Conservation (phyloP, 2,329 filamentous ascomycete genomes). For the Alternaria metachromatica region DNA sequence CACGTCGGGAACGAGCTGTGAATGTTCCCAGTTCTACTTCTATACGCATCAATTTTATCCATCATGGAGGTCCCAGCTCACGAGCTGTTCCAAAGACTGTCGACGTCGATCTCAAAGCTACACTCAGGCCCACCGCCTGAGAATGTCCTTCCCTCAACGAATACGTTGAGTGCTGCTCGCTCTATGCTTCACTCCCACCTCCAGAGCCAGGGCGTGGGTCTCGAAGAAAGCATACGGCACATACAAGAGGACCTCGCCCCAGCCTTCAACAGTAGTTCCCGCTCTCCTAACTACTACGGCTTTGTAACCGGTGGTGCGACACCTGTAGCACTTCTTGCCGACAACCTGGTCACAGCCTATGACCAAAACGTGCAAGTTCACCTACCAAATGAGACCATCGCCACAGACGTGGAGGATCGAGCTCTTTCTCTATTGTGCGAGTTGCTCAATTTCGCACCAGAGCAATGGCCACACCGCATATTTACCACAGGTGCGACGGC, state of each 20-base stretch:
- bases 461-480: constrained; percentile 72
- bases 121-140: constrained; percentile 24
- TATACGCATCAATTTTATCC: background rate
- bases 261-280: constrained; percentile 70
- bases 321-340: constrained; percentile 79
- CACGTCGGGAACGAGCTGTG: background rate
- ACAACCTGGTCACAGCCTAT: constrained; percentile 79
- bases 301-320: constrained; percentile 86
- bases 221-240: constrained; percentile 52
- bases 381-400: constrained; percentile 74
- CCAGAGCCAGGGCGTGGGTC: constrained; percentile 52
- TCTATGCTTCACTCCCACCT: constrained; percentile 47
- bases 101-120: constrained; percentile 31
- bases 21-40: background rate
- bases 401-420: constrained; percentile 76
- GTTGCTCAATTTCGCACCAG: constrained; percentile 66
- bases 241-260: constrained; percentile 55
- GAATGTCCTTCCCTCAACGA: constrained; percentile 45
- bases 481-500: constrained; percentile 79
- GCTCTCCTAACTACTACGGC: constrained; percentile 68
- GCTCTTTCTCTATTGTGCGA: constrained; percentile 73
- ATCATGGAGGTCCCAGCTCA: constrained; percentile 20
- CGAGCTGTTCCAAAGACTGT: constrained; percentile 26
- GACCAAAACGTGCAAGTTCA: constrained; percentile 90
- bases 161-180: constrained; percentile 40